Base-by-base conservation (phyloP, 2,329 filamentous ascomycete species). In the Hirsutella thompsonii region DNA sequence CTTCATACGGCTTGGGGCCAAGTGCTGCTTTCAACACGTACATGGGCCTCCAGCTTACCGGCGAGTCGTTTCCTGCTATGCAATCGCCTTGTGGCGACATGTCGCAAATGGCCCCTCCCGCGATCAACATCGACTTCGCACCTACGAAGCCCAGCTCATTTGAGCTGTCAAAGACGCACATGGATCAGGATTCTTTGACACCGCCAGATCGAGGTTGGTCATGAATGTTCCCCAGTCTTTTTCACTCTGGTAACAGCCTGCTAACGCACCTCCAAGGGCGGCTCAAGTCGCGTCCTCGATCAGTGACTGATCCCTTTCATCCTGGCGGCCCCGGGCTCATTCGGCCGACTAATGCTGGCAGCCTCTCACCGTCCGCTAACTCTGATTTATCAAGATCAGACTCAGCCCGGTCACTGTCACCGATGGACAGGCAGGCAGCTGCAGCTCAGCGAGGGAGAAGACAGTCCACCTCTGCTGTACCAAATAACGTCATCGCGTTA, bases 71-170 rank as follows among this genome's bases (percentile, higher is more conserved):
- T 49, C 70, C 74, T 5, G 58, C 64, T 23, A 58, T 77, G 16
- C 64, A 68, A 42, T 63, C 68, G 20, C 58, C 60, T n/a, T 61
- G 58, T 20, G 62, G 62, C 23, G 83, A 89, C 43, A 74, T 84
- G 56, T 75, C 77, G 5, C 79, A 83, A 49, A 92, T 94, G 81
- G 83, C 82, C 3, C 85, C 89, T n/a, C 89, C 89, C 0, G 85
- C 89, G 39, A 95, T 95, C 61, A 94, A 92, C 55, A 92, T 95
- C 51, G 85, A 94, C 56, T 88, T 86, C 59, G 89, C 88, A 14
- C 89, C 89, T 20, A 80, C 80, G 76, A 60, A 57, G 44, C 51
- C 49, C 21, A 52, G 48, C 28, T 41, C 49, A 26, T 62, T 61
- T 42, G 56, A 60, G 37, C 73, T 75, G 21, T 68, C 72, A 18